Percentiles rank a stretch among this genome's conserved stretches.
Conservation (phyloP, 2,329 filamentous ascomycete genomes). For the Aspergillus pseudotamarii region DNA sequence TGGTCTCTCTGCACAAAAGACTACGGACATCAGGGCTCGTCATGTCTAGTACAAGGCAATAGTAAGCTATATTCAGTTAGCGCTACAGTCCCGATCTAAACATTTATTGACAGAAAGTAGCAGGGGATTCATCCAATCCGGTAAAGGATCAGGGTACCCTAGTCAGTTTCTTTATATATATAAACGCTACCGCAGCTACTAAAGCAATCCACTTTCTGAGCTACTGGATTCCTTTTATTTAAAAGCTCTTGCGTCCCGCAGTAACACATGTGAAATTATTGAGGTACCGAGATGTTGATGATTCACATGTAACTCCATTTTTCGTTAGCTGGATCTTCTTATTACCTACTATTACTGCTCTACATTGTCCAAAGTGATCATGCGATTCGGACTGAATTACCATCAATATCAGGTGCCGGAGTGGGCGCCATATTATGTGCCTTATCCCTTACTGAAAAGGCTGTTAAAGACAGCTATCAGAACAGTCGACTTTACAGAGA, state of each 20-base stretch:
- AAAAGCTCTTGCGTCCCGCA: background rate
- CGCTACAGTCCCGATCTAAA: background rate
- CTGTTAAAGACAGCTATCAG: slow-evolving; percentile 18
- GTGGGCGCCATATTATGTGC: slow-evolving; percentile 31
- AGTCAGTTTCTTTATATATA: background rate
- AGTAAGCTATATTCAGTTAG: too few species aligned
- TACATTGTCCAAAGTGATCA: slow-evolving; percentile 6
- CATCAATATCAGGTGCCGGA: slow-evolving; percentile 28
- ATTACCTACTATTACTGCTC: background rate
- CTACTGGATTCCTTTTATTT: background rate
- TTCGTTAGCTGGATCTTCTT: background rate
- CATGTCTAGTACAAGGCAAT: too few species aligned
- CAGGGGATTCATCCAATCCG: too few species aligned
- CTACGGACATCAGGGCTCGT: too few species aligned
- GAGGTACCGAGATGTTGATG: background rate
- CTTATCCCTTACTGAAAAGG: slow-evolving; percentile 31
- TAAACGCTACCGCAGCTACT: background rate
- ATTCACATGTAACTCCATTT: background rate
- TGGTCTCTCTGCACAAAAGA: too few species aligned
- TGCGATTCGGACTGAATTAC: slow-evolving; percentile 35
- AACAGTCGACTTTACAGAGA: background rate
- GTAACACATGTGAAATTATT: background rate
- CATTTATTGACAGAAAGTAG: too few species aligned
- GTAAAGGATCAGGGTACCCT: too few species aligned
- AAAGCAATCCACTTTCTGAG: background rate